Conservation (phyloP, 768 basidiomycete genomes). For the Tricholoma hemisulphureum region DNA sequence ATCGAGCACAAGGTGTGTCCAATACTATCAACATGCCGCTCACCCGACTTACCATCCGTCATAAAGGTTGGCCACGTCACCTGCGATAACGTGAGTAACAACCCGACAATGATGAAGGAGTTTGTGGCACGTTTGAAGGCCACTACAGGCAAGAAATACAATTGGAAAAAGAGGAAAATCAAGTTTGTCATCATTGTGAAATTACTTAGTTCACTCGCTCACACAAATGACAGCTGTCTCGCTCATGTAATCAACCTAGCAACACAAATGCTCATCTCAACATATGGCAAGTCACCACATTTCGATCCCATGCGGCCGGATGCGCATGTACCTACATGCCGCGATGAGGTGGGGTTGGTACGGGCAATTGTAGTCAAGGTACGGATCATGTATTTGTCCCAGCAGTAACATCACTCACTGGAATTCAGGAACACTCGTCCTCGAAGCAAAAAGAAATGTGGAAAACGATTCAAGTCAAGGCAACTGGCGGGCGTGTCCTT, state of each 20-base stretch:
- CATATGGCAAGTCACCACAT: slow-evolving; percentile 24
- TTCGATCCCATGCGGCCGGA: slow-evolving; percentile 23
- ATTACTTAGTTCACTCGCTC: neutral
- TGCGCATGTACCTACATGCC: slow-evolving; percentile 10
- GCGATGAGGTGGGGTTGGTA: slow-evolving; percentile 22
- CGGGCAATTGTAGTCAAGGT: neutral
- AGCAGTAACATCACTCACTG: neutral
- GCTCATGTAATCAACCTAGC: slow-evolving; percentile 34
- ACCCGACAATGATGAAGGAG: neutral
- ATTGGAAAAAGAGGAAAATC: neutral
- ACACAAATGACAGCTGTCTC: slow-evolving; percentile 21
- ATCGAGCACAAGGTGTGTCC: neutral
- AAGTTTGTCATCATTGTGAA: neutral
- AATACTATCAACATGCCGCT: neutral
- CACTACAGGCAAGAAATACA: neutral
- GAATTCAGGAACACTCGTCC: neutral
- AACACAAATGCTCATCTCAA: slow-evolving; percentile 27
- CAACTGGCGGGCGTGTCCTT: neutral
- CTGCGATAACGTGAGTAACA: too few species aligned
- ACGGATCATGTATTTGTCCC: neutral
- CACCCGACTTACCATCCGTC: neutral
- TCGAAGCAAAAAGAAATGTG: slow-evolving; percentile 8
- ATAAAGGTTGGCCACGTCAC: slow-evolving; percentile 26
- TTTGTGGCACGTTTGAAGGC: neutral
- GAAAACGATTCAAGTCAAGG: slow-evolving; percentile 11